Evolutionary conservation across 352 stramenopile genomes (phyloP), one percentile per base, ranked within the genome.

Genomic region (Pythium scleroteichum): DNA sequence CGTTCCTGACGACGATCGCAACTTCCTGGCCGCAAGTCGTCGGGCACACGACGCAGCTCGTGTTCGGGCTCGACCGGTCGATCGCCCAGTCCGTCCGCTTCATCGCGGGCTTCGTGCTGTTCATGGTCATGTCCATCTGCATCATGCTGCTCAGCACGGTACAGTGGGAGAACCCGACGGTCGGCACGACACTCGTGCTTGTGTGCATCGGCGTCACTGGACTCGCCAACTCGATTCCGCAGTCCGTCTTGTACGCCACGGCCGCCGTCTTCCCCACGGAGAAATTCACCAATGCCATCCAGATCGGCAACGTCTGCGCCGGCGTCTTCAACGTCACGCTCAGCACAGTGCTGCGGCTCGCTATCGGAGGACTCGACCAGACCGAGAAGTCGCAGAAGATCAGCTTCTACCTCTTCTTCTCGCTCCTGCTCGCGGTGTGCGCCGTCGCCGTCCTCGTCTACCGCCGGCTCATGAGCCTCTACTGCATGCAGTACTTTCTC

Each of bases 401-500:
- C 27, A 63, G 53, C 17, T 88, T 90, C 64, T 88, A 86, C 60
- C 59, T 90, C 24, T 88, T 87, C 60, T 85, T 90, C 59, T 64
- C 64, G 0, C 50, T 87, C 33, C 59, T 87, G 1, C 60, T 88
- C n/a, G 27, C 82, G n/a, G 73, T 89, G 38, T 76, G 80, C 10
- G 20, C 88, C 14, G 40, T 44, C 3, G 79, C 77, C 5, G 48
- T 90, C 1, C 46, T 67, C 35, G 53, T 88, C 14, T 87, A 90
- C 57, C 53, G 53, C 12, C 62, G 53, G 10, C 48, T 88, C 1
- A 62, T 62, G 27, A 59, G 40, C 3, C 50, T 88, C 19, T 64
- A 71, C 12, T 75, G 60, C 46, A 69, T 88, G 41, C 70, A 75
- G 53, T 88, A 76, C 64, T 65, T 88, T 33, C 35, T 88, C 1